Evolutionary conservation across 306 rosid species (phyloP), one percentile per base, ranked within the genome.

Genomic region (Dicorynia guianensis): DNA sequence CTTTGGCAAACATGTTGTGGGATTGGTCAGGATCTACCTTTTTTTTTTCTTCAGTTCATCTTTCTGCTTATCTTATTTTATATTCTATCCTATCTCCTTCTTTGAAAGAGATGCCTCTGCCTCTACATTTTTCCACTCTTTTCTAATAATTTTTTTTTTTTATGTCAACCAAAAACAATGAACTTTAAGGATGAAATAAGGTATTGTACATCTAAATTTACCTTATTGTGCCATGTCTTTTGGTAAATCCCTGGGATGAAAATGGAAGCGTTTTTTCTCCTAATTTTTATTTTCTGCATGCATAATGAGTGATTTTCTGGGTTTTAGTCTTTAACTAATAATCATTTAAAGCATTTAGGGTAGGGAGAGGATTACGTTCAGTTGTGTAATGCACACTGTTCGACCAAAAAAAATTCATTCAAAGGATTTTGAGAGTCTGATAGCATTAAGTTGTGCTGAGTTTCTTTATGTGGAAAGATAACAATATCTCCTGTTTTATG

Each of bases 21-120:
- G 33, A 46, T 46, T 46, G 42, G 9, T 2, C 7, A 66, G 4
- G 4, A 10, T 52, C 25, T n/a, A 20, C 56, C 46, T 38, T 19
- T 46, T 12, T 66, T 30, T 48, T 25, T 47, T 25, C 30, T 25
- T 25, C 30, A 25, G 30, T 25, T 25, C 30, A 25, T 25, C 30
- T 25, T 25, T 25, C 30, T 25, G 1, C 30, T 25, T 30, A 30
- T 43, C 11, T n/a, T 67, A 20, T 5, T 14, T 30, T 48, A 8
- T 63, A 63, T 63, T 63, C 58, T 30, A 18, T 46, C 43, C 30
- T 30, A 38, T 61, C 15, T 44, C n/a, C 40, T 25, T 61, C 67
- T n/a, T n/a, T 61, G 1, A n/a, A 40, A 4, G 40, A 44, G n/a
- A 30, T 34, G 40, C 25, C 30, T 56, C n/a, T 40, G 2, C 50